Evolutionary conservation across 129 eudicot species (phyloP), one percentile per base, ranked within the genome.

Genomic region (Pseudognaphalium luteoalbum): DNA sequence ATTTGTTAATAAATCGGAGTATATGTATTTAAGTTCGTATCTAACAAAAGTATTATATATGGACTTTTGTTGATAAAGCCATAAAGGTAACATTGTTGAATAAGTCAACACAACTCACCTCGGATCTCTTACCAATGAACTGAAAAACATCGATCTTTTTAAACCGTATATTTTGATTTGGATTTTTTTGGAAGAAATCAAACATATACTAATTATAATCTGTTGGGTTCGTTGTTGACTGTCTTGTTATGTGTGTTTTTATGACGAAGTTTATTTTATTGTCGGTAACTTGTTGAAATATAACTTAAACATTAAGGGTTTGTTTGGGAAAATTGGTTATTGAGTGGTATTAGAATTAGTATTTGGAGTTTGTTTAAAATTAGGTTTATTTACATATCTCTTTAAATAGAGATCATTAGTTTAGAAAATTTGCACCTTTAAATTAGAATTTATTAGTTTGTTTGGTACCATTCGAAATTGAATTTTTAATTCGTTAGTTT

Each of bases 41-140:
- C 22, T 16, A 7, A 52, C 21, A 54, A 16, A n/a, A 47, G 4
- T 41, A 22, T 9, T 47, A 51, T 70, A 50, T n/a, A 70, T 47
- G 37, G 10, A 41, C 29, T 61, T 42, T 32, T 5, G 10, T 34
- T 34, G 12, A 25, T 67, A 19, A n/a, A n/a, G n/a, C n/a, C n/a
- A n/a, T n/a, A n/a, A 21, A 58, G 62, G 28, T 41, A 58, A 69
- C 0, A 62, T 30, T 78, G 82, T 71, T 72, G 78, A 72, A 72
- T 72, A 50, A 79, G 78, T 79, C 73, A 72, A 72, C 44, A 64
- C 3, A 60, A 71, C 73, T 72, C 21, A 33, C 73, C 73, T 72
- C 66, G 78, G 83, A 79, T 79, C 78, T 25, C 68, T 72, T 72
- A 79, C 72, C 78, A 56, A 72, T 64, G 78, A 64, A 79, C 44